Evolutionary conservation across 345 rosid species (phyloP), one percentile per base, ranked within the genome.

Genomic region (Lagerstroemia speciosa): DNA sequence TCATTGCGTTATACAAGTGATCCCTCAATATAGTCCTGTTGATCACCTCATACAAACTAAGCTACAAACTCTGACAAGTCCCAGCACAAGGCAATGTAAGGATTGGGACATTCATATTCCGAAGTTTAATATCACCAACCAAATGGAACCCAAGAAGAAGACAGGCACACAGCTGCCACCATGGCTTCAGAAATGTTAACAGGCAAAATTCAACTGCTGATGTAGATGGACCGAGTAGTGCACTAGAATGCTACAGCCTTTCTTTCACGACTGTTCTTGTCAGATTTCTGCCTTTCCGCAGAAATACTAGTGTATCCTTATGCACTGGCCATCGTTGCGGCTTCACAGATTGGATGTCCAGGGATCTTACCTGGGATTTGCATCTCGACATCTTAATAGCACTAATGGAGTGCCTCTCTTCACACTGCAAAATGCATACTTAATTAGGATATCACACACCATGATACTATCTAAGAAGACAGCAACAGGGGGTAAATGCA

Each of bases 331-430:
- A 72, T 67, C 76, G 33, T 12, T 8, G 40, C 27, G 38, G 66
- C 52, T 38, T 73, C 31, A 43, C 37, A 43, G 67, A 66, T 57
- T 67, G 53, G 69, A 71, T 62, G 55, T 72, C 78, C 5, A 84
- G 38, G n/a, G 68, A 65, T 50, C 83, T 75, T 72, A 71, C 80
- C 62, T 65, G 71, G 16, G 74, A 62, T 71, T 81, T 79, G 74
- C 98, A 87, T 78, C 88, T 85, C 24, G 92, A 84, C 26, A 92
- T 81, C 79, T 80, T 86, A 62, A 86, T 83, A 31, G 50, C 76
- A 72, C 87, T 76, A 72, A 89, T 66, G 26, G 63, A 76, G 66
- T 67, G 70, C 67, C 80, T 75, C 52, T 78, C 78, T 3, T 48
- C 69, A 75, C 34, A 66, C 91, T 86, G 81, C 32, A 26, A 76